Evolutionary conservation across 345 rosid genomes (phyloP), one percentile per base, ranked within the genome.

Genomic region (Populus davidiana): DNA sequence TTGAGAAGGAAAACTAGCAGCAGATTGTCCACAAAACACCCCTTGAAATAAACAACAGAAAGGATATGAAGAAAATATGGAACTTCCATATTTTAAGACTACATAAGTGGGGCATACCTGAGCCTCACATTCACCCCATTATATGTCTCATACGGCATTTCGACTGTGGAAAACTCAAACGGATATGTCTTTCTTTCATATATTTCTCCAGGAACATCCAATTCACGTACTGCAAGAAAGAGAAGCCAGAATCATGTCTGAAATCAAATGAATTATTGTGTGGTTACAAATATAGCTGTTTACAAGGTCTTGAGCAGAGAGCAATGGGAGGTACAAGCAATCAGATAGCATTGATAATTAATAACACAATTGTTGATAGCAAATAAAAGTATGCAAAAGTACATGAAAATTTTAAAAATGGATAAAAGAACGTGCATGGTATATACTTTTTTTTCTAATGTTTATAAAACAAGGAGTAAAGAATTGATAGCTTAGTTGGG

Each of bases 191-290:
- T 96, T 68, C 86, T 87, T 86, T 96, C 99, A 70, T 91, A 91
- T 81, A 96, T 86, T 74, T 96, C 98, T 81, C 99, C 98, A 74
- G 97, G 99, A 76, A 96, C 90, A 88, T 96, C 99, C 86, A 96
- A 81, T 81, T 96, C 97, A 69, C 97, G 98, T 39, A 96, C 99
- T 96, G 91, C 77, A 81, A 81, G 67, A 71, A 68, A 81, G 75
- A 80, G 31, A 64, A 67, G 38, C 1, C 50, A 12, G 77, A 62
- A 69, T 81, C 68, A 79, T 18, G 56, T 25, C 64, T 21, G 78
- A 39, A 43, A 50, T 67, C 10, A 35, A 52, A 47, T 16, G 59
- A 63, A 18, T 49, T 61, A 66, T 44, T 54, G 18, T n/a, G 35
- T 9, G 29, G 63, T 29, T 56, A 56, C 63, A 56, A 56, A n/a